Evolutionary conservation across 805 yeast species (phyloP).

Genomic region (Clavispora phyllophila): DNA sequence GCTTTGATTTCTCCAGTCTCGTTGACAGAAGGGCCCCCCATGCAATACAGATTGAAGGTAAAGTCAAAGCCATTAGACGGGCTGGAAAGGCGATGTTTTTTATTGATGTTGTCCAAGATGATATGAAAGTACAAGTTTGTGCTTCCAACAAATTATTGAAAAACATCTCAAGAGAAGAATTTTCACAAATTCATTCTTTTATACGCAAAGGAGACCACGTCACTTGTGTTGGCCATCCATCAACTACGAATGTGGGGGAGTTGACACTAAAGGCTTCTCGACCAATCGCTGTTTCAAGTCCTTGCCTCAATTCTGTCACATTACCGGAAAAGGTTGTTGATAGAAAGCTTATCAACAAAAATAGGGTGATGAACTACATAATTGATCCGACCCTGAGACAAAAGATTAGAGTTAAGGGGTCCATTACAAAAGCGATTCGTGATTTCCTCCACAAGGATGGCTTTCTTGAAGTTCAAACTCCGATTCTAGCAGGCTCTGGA

Average conservation of each 20-base stretch:
- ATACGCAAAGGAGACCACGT: slow-evolving; percentile 72
- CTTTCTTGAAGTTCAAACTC: slow-evolving; percentile 86
- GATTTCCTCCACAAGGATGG: slow-evolving; percentile 46
- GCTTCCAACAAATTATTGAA: slow-evolving; percentile 46
- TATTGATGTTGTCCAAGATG: slow-evolving; percentile 64
- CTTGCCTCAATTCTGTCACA: slow-evolving; percentile 44
- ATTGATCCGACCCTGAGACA: slow-evolving; percentile 50
- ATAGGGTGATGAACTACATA: slow-evolving; percentile 71
- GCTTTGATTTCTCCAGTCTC: slow-evolving; percentile 13
- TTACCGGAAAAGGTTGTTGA: slow-evolving; percentile 62
- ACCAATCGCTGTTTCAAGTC: slow-evolving; percentile 54
- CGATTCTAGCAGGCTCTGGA: slow-evolving; percentile 65
- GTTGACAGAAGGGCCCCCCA: slow-evolving; percentile 7
- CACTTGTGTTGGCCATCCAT: slow-evolving; percentile 63
- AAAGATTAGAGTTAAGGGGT: slow-evolving; percentile 46
- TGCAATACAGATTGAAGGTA: slow-evolving; percentile 42
- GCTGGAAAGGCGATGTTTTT: slow-evolving; percentile 69
- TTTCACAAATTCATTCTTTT: slow-evolving; percentile 30
- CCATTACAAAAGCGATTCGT: slow-evolving; percentile 53
- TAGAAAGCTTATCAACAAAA: slow-evolving; percentile 50
- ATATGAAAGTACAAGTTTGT: slow-evolving; percentile 53
- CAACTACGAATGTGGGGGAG: slow-evolving; percentile 73
- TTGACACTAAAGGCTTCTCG: slow-evolving; percentile 56
- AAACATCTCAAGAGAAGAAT: slow-evolving; percentile 37
- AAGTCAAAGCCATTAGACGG: slow-evolving; percentile 50